Evolutionary conservation across 352 stramenopile genomes (phyloP), one percentile per base, ranked within the genome.

Genomic region (Bremia lactucae): DNA sequence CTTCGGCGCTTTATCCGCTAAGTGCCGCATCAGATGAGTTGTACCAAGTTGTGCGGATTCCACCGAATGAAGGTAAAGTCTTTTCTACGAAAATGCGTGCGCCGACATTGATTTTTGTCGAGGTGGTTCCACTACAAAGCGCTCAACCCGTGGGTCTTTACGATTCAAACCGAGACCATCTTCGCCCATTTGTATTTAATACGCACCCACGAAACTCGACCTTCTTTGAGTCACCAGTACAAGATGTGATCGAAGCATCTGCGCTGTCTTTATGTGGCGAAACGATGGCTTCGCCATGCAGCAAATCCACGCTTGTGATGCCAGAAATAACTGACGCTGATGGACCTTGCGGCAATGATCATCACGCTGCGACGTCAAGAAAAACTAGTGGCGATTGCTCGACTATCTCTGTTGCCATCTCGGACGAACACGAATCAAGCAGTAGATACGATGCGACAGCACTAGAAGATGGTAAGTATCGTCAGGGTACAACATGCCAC

Each of bases 31-130:
- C 76, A 3, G 76, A 88, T 31, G 64, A 83, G 25, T 42, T 88
- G 16, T 80, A 76, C 42, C 72, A 79, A 57, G 76, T 88, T 5
- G 49, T 88, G 14, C 71, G 76, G 5, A 76, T 88, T 19, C 72
- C 76, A 20, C 72, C 72, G 6, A 78, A 50, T 6, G 76, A 88
- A 66, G 76, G 76, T 37, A 88, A 84, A 49, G 76, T 88, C 11
- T 88, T 88, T 23, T 83, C 76, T n/a, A 88, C 76, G 6, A 88
- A 88, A 59, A 84, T 85, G 70, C 72, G 76, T 14, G 76, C 76
- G 2, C 76, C 76, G 9, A 88, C 76, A 22, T 50, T 88, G 11
- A 80, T 88, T 28, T 86, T 86, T 36, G 57, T 88, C 1, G 76
- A 88, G 42, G 76, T 67, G 9, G 59, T 86, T 18, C 72, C 72